Base-by-base conservation (phyloP, 2,329 filamentous ascomycete species). In the Davidsoniella neocaledoniae region DNA sequence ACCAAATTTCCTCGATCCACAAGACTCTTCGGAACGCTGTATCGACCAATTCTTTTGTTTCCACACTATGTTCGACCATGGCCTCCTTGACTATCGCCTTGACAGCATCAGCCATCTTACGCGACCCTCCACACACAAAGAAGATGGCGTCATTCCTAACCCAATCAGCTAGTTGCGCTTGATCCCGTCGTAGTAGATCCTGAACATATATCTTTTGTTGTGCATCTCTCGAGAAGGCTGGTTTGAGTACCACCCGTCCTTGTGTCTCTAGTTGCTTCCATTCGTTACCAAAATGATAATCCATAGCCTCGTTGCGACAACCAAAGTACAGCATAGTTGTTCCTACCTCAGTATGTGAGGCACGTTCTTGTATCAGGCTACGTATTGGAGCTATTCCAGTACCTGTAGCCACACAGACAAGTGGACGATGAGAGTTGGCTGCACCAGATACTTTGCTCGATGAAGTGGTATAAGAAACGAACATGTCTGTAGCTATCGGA, bases 311-410 rank as follows among this genome's bases (percentile, higher is more conserved):
- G 58, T 85, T 93, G 29, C 91, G 79, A 55, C 84, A 86, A 9
- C 91, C 91, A 56, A 86, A 96, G 63, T 96, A 81, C 1, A 98
- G 69, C 0, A 85, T 66, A 4, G 67, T 57, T 5, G 53, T 46
- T 2, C 61, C 51, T 14, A 51, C 36, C 16, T n/a, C 29, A 8
- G 8, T 23, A 21, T 46, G 43, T 23, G 19, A 23, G 39, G 17
- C 86, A n/a, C 87, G 81, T 56, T 93, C 81, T 60, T 83, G 80
- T n/a, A 91, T 71, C 56, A 95, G 71, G 4, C 82, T 77, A 2
- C 88, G 79, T 58, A 94, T 78, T 0, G 90, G 88, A 0, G 88
- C 90, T 29, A 95, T 69, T 5, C 88, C 88, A 0, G 88, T 95
- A 2, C 88, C 88, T 0, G 88, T 84, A 1, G 81, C 86, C 48